Evolutionary conservation across 352 stramenopile genomes (phyloP), one percentile per base, ranked within the genome.

Genomic region (Phytophthora tubulina): DNA sequence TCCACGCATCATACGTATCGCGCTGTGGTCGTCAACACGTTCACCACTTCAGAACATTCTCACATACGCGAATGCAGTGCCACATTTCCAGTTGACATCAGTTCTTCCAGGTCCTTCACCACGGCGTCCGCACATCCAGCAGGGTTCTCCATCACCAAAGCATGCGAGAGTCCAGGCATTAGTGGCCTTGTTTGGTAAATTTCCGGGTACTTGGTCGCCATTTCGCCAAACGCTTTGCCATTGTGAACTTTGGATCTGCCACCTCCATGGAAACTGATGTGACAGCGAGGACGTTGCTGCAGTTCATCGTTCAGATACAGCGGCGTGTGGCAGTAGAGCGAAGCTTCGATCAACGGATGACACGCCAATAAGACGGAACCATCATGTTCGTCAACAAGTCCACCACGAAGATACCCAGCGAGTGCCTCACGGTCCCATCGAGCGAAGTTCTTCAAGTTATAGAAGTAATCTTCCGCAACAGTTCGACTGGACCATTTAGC

Each of bases 81-180:
- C 13, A 31, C 11, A 31, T n/a, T 9, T n/a, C 30, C 46, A 9
- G 35, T 17, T 32, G 41, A 30, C 30, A 63, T 21, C 8, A 85
- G 46, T 15, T 76, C 64, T 8, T 51, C 36, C 30, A 87, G 65
- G 41, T 74, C 63, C 3, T 66, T 46, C 14, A 87, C 21, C 27
- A 90, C 82, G 9, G 58, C 70, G 7, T 73, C 44, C 4, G 80
- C 64, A 52, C 75, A 82, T 27, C 54, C 49, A 5, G 70, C 74
- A 21, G 78, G 76, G 36, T 86, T 68, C 39, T 90, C 82, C 56
- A 88, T 61, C 27, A 90, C 67, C 59, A 90, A 74, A 13, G 67
- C 57, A 61, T 90, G 82, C 2, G 73, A 81, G 32, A 76, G 74
- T 1, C 78, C 73, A 2, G 65, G 56, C 36, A 90, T 72, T 15